Base-by-base conservation (phyloP, 1,139 yeast genomes). In the Pichia sp. region DNA sequence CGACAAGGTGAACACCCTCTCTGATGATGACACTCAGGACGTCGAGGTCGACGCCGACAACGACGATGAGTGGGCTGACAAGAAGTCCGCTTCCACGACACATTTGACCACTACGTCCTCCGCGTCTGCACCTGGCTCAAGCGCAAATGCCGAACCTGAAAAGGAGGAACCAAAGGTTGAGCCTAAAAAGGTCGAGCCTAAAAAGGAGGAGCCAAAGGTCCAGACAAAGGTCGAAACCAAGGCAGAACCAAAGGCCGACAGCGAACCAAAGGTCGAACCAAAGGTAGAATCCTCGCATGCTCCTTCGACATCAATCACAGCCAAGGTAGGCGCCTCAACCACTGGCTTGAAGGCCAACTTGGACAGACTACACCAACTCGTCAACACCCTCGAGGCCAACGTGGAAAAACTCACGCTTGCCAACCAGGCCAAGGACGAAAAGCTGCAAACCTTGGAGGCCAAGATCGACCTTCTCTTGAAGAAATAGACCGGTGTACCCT, bases 341-440 rank as follows among this genome's bases (percentile, higher is more conserved):
- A 60, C 60, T 38, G 86, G 90, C 1, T 74, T 87, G 60, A 84
- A 84, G 62, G 85, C 81, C 7, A 82, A 89, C 1, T 84, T 87
- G 36, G 92, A 85, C 60, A 83, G 78, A 60, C 74, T 87, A 55
- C 80, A 86, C 4, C 58, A 71, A 1, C 70, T 87, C 38, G 89
- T 85, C 10, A 73, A 73, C 12, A 74, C 76, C 47, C 74, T 87
- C 53, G 89, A 86, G 65, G 57, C 72, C 0, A 81, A 84, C 53
- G 78, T 86, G 36, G 65, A 74, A 10, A 75, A 73, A 55, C 73
- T 87, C 57, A 74, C 79, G 6, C 73, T 75, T 40, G 75, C 85
- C 1, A 84, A 80, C 52, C 63, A 76, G 27, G 85, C 81, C 48
- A 87, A 86, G 65, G 92, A 86, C 63, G 83, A 75, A 52, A 80